Percentiles rank a stretch among this genome's conserved stretches.
These are phyloP conservation scores for Exophiala lecanii-corni DNA, from an alignment of 2,329 filamentous ascomycete species.

Conservation along the genomic window DNA sequence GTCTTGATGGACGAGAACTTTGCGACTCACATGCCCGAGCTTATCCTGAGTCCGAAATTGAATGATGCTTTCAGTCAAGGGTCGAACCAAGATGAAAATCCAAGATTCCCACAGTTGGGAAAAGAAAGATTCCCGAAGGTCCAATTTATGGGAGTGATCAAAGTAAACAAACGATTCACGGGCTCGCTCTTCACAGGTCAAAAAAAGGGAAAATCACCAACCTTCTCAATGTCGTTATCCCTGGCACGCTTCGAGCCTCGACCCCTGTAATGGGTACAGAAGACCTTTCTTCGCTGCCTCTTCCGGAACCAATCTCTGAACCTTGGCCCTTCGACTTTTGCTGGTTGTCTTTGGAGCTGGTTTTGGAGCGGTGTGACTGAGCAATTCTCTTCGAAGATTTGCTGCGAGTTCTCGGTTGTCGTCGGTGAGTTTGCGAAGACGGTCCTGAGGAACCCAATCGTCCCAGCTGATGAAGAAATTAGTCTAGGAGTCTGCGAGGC, in stretches of 20 bases:
- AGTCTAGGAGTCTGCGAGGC: background rate
- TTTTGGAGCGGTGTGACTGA: constrained; percentile 24
- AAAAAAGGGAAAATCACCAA: constrained; percentile 26
- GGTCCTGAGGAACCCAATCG: constrained; percentile 93
- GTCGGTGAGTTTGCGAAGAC: constrained; percentile 87
- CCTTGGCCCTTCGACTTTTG: constrained; percentile 30
- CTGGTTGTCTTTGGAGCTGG: constrained; percentile 24
- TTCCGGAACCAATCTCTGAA: constrained; percentile 40
- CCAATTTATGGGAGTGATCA: no score
- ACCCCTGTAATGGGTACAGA: constrained; percentile 41
- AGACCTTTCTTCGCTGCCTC: constrained; percentile 43
- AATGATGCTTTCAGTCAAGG: no score
- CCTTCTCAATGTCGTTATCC: constrained; percentile 47
- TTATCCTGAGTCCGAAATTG: no score
- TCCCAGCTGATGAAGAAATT: constrained; percentile 64
- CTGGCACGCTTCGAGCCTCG: constrained; percentile 41
- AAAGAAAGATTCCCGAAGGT: no score
- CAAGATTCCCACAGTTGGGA: no score
- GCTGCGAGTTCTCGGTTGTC: constrained; percentile 86
- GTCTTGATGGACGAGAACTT: no score
- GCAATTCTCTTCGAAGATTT: constrained; percentile 41
- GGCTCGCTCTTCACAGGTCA: no score
- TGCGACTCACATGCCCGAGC: no score
- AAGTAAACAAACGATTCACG: no score
- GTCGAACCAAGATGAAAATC: no score